Base-by-base conservation (phyloP, 441 rosid genomes). In the Croton setiger region DNA sequence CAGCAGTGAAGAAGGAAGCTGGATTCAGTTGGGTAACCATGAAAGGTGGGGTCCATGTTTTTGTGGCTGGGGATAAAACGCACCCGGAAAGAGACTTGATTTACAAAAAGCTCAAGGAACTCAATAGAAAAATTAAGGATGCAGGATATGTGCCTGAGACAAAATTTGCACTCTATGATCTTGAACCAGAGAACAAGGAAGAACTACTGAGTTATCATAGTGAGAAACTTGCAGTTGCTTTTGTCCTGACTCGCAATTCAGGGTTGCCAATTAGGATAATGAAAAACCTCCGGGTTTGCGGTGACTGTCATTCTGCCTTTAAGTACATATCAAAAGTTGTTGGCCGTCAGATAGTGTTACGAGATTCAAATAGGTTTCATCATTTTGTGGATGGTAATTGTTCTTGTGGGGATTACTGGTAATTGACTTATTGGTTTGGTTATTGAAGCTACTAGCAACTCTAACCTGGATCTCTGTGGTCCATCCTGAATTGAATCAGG, bases 1-100 rank as follows among this genome's bases (percentile, higher is more conserved):
- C 93, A n/a, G 85, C 73, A 4, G 97, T 83, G 71, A 90, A 84
- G 73, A 92, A 92, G 74, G 98, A 92, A 81, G 95, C 93, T 11
- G 98, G 98, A 53, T 88, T 88, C 64, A 88, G 96, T 67, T 92
- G 98, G 98, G 96, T 92, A 41, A 88, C 88, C 23, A 90, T 90
- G 98, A 90, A 86, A 44, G 96, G 88, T 45, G 93, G 95, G 4
- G 87, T 92, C 68, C 95, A 92, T 76, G 81, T 86, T 57, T 92
- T 92, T 71, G 92, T 85, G 11, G 88, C 98, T 10, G 95, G 95
- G 35, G 96, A 88, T 77, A 81, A 80, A 72, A 75, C 75, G 39
- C 96, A 90, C 68, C 87, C 87, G 1, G 87, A 87, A 57, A 82
- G 74, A 39, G 91, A 83, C 37, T 36, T 80, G 53, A 90, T 92